Evolutionary conservation across 164 flowering plant species (phyloP).

Genomic region (Kingdonia uniflora): DNA sequence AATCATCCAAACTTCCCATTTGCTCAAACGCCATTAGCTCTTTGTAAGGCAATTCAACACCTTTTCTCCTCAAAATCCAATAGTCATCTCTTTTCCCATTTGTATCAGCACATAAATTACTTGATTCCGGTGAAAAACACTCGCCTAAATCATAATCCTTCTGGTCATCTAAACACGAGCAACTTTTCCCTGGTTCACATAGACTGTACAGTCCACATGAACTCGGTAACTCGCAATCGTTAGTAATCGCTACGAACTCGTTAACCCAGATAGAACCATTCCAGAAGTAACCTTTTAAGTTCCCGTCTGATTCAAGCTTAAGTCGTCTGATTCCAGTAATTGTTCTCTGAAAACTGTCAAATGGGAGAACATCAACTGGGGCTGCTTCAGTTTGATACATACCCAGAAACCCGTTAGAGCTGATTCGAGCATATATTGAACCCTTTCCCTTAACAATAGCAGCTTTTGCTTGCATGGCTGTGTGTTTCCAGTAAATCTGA

Average conservation of each 20-base stretch:
- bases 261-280: conserved; percentile 47
- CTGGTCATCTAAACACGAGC: conserved; percentile 56
- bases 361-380: conserved; percentile 64
- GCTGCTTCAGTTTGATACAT: conserved; percentile 49
- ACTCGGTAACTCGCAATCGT: conserved; percentile 59
- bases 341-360: conserved; percentile 45
- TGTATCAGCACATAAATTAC: conserved; percentile 37
- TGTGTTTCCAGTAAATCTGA: conserved; percentile 56
- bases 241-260: conserved; percentile 48
- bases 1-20: conserved; percentile 34
- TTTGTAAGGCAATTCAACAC: conserved; percentile 73
- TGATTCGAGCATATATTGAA: conserved; percentile 43
- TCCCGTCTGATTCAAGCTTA: conserved; percentile 74
- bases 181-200: conserved; percentile 52
- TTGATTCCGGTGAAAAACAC: conserved; percentile 24
- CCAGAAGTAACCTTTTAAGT: conserved; percentile 73
- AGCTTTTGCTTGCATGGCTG: conserved; percentile 62
- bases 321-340: conserved; percentile 35
- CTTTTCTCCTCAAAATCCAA: conserved; percentile 32
- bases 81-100: conserved; percentile 8
- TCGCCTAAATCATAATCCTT: conserved; percentile 26
- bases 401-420: conserved; percentile 65
- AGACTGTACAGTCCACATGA: conserved; percentile 75
- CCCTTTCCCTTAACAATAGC: conserved; percentile 37
- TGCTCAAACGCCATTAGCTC: conserved; percentile 47